Conservation (phyloP, 2,329 filamentous ascomycete species). For the Chaetomiaceae sp. region DNA sequence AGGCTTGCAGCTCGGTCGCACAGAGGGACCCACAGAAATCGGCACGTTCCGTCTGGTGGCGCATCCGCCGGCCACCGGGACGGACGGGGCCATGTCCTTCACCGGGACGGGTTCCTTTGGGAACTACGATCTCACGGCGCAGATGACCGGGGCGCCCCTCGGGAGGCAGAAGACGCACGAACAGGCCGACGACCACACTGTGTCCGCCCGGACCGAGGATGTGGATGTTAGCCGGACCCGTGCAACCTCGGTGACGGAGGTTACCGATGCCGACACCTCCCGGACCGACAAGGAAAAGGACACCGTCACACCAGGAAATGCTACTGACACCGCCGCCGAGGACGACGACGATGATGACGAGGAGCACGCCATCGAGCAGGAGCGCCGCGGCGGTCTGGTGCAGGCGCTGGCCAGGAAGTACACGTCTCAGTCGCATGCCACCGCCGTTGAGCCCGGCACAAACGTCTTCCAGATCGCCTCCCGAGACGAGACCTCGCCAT, state of each 20-base stretch:
- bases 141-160: slow-evolving; percentile 35
- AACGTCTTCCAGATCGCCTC: slow-evolving; percentile 44
- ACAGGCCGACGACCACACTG: slow-evolving; percentile 23
- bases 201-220: slow-evolving; percentile 24
- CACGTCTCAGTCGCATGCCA: slow-evolving; percentile 43
- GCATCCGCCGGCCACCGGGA: background rate
- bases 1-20: background rate
- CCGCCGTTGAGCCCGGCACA: slow-evolving; percentile 24
- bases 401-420: slow-evolving; percentile 51
- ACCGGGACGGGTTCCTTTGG: slow-evolving; percentile 36
- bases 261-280: slow-evolving; percentile 25
- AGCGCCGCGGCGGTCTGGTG: slow-evolving; percentile 46
- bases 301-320: slow-evolving; percentile 19
- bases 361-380: slow-evolving; percentile 42
- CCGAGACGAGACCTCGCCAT: slow-evolving; percentile 35
- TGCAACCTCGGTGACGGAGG: slow-evolving; percentile 34
- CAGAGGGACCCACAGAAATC: background rate
- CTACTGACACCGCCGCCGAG: slow-evolving; percentile 29
- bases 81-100: slow-evolving; percentile 35
- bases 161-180: slow-evolving; percentile 25
- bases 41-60: slow-evolving; percentile 6
- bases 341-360: slow-evolving; percentile 32
- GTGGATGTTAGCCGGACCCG: slow-evolving; percentile 31
- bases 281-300: slow-evolving; percentile 29
- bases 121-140: slow-evolving; percentile 45